These are phyloP conservation scores for Pyrenophora teres DNA, from an alignment of 2,329 filamentous ascomycete genomes.

Conservation along the genomic window DNA sequence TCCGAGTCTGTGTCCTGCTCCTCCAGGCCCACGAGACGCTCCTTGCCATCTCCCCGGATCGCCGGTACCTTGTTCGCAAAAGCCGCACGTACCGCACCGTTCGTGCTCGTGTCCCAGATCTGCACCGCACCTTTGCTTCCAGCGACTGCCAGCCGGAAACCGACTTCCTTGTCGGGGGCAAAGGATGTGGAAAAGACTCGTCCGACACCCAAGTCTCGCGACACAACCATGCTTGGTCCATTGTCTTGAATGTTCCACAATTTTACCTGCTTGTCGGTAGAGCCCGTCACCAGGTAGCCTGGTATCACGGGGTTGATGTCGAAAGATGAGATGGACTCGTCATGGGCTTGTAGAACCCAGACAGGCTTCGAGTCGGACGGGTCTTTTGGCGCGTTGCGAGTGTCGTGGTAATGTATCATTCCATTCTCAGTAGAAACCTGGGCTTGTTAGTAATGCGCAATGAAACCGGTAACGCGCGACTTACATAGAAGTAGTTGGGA, in stretches of 20 bases:
- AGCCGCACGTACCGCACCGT: slow-evolving; percentile 78
- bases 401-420: slow-evolving; percentile 89
- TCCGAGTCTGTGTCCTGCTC: slow-evolving; percentile 69
- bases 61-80: slow-evolving; percentile 74
- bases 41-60: slow-evolving; percentile 66
- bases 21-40: slow-evolving; percentile 76
- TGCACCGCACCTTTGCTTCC: slow-evolving; percentile 92
- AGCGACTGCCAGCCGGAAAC: slow-evolving; percentile 89
- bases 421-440: slow-evolving; percentile 81
- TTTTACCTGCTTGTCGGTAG: slow-evolving; percentile 93
- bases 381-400: slow-evolving; percentile 73
- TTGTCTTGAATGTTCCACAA: slow-evolving; percentile 86
- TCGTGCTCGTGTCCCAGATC: slow-evolving; percentile 97
- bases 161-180: slow-evolving; percentile 86
- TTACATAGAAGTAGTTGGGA: slow-evolving; percentile 87
- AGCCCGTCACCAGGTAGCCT: slow-evolving; percentile 91
- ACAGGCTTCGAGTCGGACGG: slow-evolving; percentile 79
- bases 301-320: slow-evolving; percentile 89
- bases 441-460: slow-evolving; percentile 20
- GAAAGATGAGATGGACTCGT: slow-evolving; percentile 88
- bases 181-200: slow-evolving; percentile 92
- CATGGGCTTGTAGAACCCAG: slow-evolving; percentile 95
- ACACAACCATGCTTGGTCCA: slow-evolving; percentile 88
- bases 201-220: slow-evolving; percentile 88
- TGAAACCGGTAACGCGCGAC: slow-evolving; percentile 14